Evolutionary conservation across 2,329 filamentous ascomycete species (phyloP), one percentile per base, ranked within the genome.

Genomic region (Colletotrichum paranaense): DNA sequence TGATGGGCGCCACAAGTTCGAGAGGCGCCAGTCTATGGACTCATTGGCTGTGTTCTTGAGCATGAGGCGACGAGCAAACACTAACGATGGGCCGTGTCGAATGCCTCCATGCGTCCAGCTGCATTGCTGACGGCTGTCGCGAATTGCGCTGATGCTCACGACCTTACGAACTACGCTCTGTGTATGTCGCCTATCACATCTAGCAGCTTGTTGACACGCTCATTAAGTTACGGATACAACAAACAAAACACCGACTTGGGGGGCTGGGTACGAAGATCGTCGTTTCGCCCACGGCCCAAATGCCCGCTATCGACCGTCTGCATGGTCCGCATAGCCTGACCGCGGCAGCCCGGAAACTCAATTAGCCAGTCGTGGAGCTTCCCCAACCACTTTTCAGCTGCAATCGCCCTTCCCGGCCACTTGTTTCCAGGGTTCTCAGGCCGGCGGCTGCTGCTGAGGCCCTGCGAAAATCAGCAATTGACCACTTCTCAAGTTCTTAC

Each of bases 221-320:
- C 42, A 55, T 58, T 16, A 42, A 42, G 38, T 42, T 42, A 42
- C 38, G 38, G 6, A 42, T 52, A 49, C 55, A 62, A 56, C 55
- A 60, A 60, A 60, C 55, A 38, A 28, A 70, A 30, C 35, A 32
- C 53, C 19, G 30, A 57, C 42, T 55, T 42, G 55, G 35, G 55
- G 35, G 70, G 70, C 70, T 73, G 70, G 70, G 70, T 70, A 24
- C 22, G 67, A 64, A 62, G 67, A 73, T 73, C 70, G 60, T 65
- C 70, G 67, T 70, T 65, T 73, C 67, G 60, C 7, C 60, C 32
- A 60, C 22, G 49, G 67, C 67, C 69, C 69, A 69, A 69, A 32
- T 72, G 69, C 66, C 65, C 69, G 59, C 69, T 69, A 72, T 64
- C 69, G 69, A 72, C 69, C 63, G 58, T 68, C 70, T 73, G 70